Percentiles rank a stretch among this genome's conserved stretches.
Conservation (phyloP, 176 grass and related monocot genomes). For the Alloteropsis semialata region DNA sequence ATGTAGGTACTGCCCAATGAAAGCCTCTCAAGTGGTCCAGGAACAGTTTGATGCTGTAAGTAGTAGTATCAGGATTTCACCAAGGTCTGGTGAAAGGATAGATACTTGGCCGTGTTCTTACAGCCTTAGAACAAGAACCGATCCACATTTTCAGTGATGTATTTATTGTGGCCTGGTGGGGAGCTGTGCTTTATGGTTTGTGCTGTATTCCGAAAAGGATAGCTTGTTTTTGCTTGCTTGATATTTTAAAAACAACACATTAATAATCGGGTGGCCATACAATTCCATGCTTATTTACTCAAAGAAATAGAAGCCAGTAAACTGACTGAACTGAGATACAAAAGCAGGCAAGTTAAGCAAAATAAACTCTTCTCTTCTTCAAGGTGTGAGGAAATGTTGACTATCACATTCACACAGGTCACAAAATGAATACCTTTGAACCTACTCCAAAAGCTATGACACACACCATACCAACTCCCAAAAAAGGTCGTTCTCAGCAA, state of each 20-base stretch:
- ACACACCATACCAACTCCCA: slow-evolving; percentile 32
- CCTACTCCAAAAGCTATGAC: slow-evolving; percentile 28
- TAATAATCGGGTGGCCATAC: neutral
- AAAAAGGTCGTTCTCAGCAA: slow-evolving; percentile 22
- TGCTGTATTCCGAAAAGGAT: neutral
- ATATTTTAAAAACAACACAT: neutral
- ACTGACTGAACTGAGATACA: neutral
- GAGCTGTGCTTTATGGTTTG: neutral
- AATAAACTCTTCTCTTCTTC: slow-evolving; percentile 32
- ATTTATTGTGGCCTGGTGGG: neutral
- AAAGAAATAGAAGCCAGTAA: neutral
- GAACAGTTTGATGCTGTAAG: neutral
- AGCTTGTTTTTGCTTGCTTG: neutral
- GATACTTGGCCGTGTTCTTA: neutral
- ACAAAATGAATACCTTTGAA: slow-evolving; percentile 44
- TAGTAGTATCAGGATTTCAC: slow-evolving; percentile 5
- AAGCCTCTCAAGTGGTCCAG: neutral
- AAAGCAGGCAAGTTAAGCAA: neutral
- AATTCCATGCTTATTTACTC: neutral
- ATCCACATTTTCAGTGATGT: neutral
- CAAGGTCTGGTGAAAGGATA: slow-evolving; percentile 5
- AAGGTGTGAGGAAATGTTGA: slow-evolving; percentile 33
- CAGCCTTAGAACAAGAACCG: slow-evolving; percentile 13
- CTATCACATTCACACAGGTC: slow-evolving; percentile 45
- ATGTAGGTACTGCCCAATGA: neutral